Percentiles rank a stretch among this genome's conserved stretches.
Evolutionary conservation across 2,329 filamentous ascomycete genomes (phyloP).

Genomic region (Rhynchosporium secalis): DNA sequence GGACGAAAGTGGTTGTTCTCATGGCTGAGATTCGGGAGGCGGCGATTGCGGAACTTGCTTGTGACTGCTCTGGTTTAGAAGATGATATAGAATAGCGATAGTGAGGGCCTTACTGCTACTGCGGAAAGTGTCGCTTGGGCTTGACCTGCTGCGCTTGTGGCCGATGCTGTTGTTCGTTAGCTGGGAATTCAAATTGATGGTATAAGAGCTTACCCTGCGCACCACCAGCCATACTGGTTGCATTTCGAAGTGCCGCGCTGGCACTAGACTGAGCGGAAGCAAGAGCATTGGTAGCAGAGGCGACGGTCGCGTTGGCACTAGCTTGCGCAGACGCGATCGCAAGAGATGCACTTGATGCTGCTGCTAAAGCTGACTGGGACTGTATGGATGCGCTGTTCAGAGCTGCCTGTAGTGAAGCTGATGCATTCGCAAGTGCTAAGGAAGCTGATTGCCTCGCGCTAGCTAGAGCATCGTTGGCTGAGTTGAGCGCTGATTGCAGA

Average conservation of each 20-base stretch:
- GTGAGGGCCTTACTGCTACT: constrained; percentile 11
- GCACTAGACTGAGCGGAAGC: constrained; percentile 17
- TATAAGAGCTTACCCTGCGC: constrained; percentile 16
- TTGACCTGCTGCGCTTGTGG: constrained; percentile 20
- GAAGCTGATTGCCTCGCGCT: constrained; percentile 13
- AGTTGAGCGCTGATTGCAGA: constrained; percentile 12
- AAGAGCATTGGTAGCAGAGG: background rate
- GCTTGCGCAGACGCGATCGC: constrained; percentile 17
- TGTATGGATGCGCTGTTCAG: constrained; percentile 1
- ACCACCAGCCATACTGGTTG: constrained; percentile 17
- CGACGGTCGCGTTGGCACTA: constrained; percentile 6
- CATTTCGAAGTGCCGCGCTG: constrained; percentile 17
- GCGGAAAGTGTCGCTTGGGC: constrained; percentile 21
- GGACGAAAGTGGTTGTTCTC: constrained; percentile 24
- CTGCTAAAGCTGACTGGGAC: constrained; percentile 4
- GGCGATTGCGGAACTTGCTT: constrained; percentile 19
- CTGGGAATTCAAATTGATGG: background rate
- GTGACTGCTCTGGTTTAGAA: constrained; percentile 1
- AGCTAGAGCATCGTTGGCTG: constrained; percentile 6
- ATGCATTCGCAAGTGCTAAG: constrained; percentile 10
- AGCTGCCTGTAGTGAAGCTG: constrained; percentile 7
- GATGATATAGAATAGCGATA: background rate
- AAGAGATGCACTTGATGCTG: constrained; percentile 12
- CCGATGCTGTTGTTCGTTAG: constrained; percentile 16
- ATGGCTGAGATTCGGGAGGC: constrained; percentile 20